A percentile compares a stretch with the other conserved stretches of the same genome.
Conservation (phyloP, 2,329 filamentous ascomycete species). For the Monosporascus sp. region DNA sequence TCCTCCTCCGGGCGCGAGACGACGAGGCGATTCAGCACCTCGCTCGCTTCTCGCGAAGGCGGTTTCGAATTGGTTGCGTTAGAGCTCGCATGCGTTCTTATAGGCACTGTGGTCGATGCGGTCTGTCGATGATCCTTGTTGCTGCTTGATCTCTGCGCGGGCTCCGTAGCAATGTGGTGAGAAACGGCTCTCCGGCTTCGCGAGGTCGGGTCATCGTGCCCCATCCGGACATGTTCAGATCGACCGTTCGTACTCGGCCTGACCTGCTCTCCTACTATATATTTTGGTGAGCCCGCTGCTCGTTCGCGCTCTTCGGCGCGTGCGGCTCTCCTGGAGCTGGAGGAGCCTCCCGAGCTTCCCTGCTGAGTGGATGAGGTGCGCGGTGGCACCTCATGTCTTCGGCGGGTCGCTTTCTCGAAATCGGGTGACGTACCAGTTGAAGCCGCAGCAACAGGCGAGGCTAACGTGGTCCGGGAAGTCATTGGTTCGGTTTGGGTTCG, state of each 20-base stretch:
- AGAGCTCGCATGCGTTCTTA: slow-evolving; percentile 35
- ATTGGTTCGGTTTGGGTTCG: slow-evolving; percentile 33
- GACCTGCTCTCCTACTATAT: slow-evolving; percentile 30
- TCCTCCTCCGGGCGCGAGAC: slow-evolving; percentile 72
- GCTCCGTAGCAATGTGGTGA: slow-evolving; percentile 33
- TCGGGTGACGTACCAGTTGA: slow-evolving; percentile 33
- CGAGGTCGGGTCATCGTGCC: slow-evolving; percentile 31
- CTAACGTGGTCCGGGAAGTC: slow-evolving; percentile 41
- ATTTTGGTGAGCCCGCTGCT: slow-evolving; percentile 36
- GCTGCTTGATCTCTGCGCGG: slow-evolving; percentile 31
- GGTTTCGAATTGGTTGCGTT: slow-evolving; percentile 48
- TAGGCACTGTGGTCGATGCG: slow-evolving; percentile 34
- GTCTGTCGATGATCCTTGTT: slow-evolving; percentile 34
- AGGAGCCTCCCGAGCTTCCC: slow-evolving; percentile 27
- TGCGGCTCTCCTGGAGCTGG: slow-evolving; percentile 38
- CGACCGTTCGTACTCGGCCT: slow-evolving; percentile 31
- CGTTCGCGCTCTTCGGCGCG: slow-evolving; percentile 41
- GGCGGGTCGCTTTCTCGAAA: slow-evolving; percentile 42
- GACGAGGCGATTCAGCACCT: slow-evolving; percentile 71
- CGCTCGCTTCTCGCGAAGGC: slow-evolving; percentile 69
- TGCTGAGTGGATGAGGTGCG: slow-evolving; percentile 73
- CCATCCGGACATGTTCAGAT: slow-evolving; percentile 20
- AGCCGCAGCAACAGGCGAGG: slow-evolving; percentile 33
- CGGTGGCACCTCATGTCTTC: slow-evolving; percentile 64
- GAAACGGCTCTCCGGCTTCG: slow-evolving; percentile 31